phyloP scores from a whole-genome alignment of 331 rosid genomes.

The Quercus tomentella region DNA sequence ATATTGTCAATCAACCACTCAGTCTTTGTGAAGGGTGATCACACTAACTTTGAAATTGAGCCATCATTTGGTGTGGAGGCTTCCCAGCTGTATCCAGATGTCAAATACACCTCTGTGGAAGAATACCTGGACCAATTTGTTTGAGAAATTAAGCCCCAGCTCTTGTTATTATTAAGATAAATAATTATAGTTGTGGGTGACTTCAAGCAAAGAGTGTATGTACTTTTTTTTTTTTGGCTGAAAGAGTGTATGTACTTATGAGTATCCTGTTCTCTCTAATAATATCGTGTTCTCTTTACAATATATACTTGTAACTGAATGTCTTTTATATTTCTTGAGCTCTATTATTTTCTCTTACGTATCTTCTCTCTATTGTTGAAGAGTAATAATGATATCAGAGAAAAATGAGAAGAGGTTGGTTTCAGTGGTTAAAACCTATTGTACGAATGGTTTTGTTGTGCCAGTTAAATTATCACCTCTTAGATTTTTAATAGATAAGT shows the following conservation, averaged over 20 bases:
- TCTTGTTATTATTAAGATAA: no score
- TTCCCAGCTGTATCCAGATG: constrained; percentile 71
- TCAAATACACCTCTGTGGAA: constrained; percentile 74
- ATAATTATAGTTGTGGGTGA: background rate
- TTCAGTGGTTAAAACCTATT: no score
- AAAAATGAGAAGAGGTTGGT: no score
- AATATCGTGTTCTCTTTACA: background rate
- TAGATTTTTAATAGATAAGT: no score
- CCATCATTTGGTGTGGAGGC: constrained; percentile 84
- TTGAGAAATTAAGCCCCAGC: constrained; percentile 23
- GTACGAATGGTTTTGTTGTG: no score
- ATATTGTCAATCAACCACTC: constrained; percentile 57
- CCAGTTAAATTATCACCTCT: no score
- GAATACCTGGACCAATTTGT: constrained; percentile 65
- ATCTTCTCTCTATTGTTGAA: no score
- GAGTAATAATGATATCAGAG: no score
- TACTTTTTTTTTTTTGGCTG: no score
- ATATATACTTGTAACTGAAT: no score
- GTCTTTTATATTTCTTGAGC: no score
- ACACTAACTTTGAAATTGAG: constrained; percentile 72
- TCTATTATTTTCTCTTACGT: no score
- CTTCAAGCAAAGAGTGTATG: background rate
- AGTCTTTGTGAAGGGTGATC: constrained; percentile 75
- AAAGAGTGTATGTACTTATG: background rate
- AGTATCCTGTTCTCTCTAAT: background rate